Conservation (phyloP, 2,329 filamentous ascomycete genomes). For the Trichoderma koningii region DNA sequence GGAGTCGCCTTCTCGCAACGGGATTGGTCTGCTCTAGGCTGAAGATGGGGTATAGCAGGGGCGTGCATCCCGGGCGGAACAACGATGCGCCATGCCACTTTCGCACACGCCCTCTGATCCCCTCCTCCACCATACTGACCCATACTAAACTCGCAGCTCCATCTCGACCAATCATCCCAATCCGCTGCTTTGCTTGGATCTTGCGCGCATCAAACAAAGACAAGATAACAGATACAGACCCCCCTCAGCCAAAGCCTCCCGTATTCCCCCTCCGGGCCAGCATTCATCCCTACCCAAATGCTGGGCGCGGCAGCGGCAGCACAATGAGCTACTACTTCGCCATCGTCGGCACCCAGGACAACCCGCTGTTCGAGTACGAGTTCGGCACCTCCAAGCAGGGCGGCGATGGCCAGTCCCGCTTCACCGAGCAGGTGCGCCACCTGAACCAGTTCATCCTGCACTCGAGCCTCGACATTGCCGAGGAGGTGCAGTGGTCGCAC, state of each 20-base stretch:
- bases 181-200: not conserved
- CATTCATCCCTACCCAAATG: not conserved
- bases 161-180: not conserved
- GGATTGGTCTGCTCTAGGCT: slow-evolving; percentile 12
- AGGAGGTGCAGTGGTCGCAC: slow-evolving; percentile 92
- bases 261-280: not conserved
- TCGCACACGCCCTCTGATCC: slow-evolving; percentile 8
- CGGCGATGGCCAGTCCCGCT: slow-evolving; percentile 88
- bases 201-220: not conserved
- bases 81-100: slow-evolving; percentile 26
- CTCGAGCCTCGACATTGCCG: slow-evolving; percentile 88
- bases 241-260: not conserved
- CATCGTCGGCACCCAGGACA: slow-evolving; percentile 93
- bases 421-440: slow-evolving; percentile 83
- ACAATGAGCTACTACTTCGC: slow-evolving; percentile 98
- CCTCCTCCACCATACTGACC: not conserved
- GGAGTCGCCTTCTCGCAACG: not conserved
- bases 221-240: no score
- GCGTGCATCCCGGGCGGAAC: slow-evolving; percentile 22
- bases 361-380: slow-evolving; percentile 93
- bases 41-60: not conserved
- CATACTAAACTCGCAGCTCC: no score
- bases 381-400: slow-evolving; percentile 96
- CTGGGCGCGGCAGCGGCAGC: slow-evolving; percentile 17
- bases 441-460: slow-evolving; percentile 98